phyloP scores from a whole-genome alignment of 805 yeast genomes.

The Zygoascus flipseniorum region DNA sequence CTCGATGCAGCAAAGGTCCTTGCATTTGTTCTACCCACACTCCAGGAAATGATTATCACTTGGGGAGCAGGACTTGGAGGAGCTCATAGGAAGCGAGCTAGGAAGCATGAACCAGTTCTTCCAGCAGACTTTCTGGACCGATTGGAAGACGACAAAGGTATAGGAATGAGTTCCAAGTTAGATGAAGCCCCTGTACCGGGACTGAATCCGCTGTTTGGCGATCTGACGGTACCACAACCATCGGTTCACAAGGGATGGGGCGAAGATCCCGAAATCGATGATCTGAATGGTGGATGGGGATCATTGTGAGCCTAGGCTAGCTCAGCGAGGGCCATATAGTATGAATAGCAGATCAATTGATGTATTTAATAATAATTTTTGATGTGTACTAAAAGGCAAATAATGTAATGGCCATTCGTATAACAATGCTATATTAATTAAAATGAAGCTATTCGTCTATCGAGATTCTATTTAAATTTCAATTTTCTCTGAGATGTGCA shows the following conservation, averaged over 20 bases:
- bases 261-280: conserved; percentile 17
- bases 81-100: conserved; percentile 42
- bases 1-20: conserved; percentile 28
- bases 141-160: conserved; percentile 41
- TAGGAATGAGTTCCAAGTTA: conserved; percentile 1
- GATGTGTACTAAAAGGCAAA: too few relatives aligned
- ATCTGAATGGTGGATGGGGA: conserved; percentile 12
- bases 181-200: neutral
- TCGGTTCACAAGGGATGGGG: conserved; percentile 22
- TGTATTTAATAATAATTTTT: too few relatives aligned
- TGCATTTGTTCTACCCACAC: conserved; percentile 61
- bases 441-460: too few relatives aligned
- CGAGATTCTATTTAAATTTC: too few relatives aligned
- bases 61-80: conserved; percentile 77
- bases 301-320: neutral
- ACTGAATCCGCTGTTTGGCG: conserved; percentile 12
- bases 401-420: too few relatives aligned
- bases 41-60: conserved; percentile 57
- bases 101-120: conserved; percentile 58
- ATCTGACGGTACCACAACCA: conserved; percentile 17
- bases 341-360: too few relatives aligned
- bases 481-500: too few relatives aligned
- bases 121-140: conserved; percentile 65
- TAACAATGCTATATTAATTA: too few relatives aligned
- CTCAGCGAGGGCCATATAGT: too few relatives aligned